Conservation (phyloP, 345 rosid species). For the Acer campestre region DNA sequence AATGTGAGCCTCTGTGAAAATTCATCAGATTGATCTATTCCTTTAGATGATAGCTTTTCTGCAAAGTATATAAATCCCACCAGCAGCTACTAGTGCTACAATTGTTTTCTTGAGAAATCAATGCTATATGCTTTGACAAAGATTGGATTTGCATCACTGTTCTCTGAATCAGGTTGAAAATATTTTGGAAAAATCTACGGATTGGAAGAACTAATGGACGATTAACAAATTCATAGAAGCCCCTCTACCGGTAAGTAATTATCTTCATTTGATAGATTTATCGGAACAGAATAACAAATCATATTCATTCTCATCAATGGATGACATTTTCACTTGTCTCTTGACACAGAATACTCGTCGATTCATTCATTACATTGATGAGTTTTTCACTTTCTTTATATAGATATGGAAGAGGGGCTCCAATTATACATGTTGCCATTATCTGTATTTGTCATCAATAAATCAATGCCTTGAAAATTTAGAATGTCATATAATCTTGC, state of each 20-base stretch:
- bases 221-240: constrained; percentile 28
- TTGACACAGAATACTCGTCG: constrained; percentile 22
- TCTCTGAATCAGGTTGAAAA: not conserved
- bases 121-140: no score
- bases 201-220: constrained; percentile 43
- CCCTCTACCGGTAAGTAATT: constrained; percentile 38
- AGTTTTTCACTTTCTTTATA: constrained; percentile 25
- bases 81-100: no score
- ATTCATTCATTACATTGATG: constrained; percentile 48
- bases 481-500: no score
- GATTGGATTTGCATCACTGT: not conserved
- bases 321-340: constrained; percentile 38
- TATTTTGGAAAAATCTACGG: constrained; percentile 13
- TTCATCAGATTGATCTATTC: no score
- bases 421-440: not conserved
- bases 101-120: no score
- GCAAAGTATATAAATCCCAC: no score
- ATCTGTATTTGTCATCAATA: no score
- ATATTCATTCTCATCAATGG: constrained; percentile 23
- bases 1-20: no score
- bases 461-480: no score
- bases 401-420: no score
- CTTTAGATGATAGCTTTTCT: no score
- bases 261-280: constrained; percentile 5
- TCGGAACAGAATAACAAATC: not conserved